Base-by-base conservation (phyloP, 78 protist species). In the Neovahlkampfia damariscottae region DNA sequence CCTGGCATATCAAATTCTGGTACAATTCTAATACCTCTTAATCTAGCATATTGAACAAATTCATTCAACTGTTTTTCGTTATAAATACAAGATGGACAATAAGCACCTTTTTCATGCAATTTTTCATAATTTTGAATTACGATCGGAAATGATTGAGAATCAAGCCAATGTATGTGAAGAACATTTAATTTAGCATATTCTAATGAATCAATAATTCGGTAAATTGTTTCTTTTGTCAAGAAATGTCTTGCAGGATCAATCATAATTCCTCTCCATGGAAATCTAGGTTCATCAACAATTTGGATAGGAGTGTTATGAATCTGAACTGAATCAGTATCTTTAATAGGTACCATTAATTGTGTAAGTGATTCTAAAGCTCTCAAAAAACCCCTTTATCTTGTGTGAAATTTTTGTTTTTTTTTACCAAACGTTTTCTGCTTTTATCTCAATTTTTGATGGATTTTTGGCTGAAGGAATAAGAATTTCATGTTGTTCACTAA, bases 281-380 rank as follows among this genome's bases (percentile, higher is more conserved):
- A 91, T 35, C 91, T 80, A 29, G 96, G 94, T 5, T 28, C 41
- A 78, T 92, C 96, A 2, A 0, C 0, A 35, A 92, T 74, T 3
- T 2, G 1, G 69, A 5, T 28, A 3, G 41, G 29, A 38, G 28
- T 3, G 29, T 7, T 28, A 50, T 40, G 34, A n/a, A 83, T 19
- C 1, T 0, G 0, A 67, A 76, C 81, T 3, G 4, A 29, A 1
- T 7, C 28, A 10, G 0, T 0, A 59, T 58, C 81, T n/a, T 41
- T 35, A 77, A 74, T 58, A 67, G 7, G 79, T 8, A 1, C 3
- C 2, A 92, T 70, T 27, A 91, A 70, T 79, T 92, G 96, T 35
- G 93, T 84, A 8, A 91, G 67, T 5, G 94, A 90, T 32, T 89
- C 93, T 0, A 92, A 71, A 5, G 77, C 96, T 31, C 85, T 77